Conservation (phyloP, 2,329 filamentous ascomycete species). For the Rhexocercosporidium sp. region DNA sequence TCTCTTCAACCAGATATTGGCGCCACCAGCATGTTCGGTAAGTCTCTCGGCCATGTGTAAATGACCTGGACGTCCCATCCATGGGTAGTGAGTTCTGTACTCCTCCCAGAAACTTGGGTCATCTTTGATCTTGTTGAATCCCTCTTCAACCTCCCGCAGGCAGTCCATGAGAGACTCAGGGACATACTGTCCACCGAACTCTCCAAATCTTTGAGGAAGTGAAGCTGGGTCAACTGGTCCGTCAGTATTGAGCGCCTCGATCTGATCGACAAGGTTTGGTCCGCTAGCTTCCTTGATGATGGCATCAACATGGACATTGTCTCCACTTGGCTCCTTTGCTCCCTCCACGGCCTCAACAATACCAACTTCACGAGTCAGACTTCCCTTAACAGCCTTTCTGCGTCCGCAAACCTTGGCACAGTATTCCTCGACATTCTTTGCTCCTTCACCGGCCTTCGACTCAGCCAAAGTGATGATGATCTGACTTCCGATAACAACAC, state of each 20-base stretch:
- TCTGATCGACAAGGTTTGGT: conserved; percentile 56
- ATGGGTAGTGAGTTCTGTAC: conserved; percentile 93
- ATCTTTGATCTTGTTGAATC: conserved; percentile 85
- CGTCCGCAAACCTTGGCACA: conserved; percentile 74
- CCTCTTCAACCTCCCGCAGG: conserved; percentile 84
- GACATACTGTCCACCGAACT: conserved; percentile 97
- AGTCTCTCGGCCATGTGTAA: conserved; percentile 87
- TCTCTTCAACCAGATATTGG: conserved; percentile 96
- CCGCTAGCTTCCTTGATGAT: conserved; percentile 56
- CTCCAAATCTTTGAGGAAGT: conserved; percentile 86
- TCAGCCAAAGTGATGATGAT: conserved; percentile 83
- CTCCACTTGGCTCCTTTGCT: conserved; percentile 62
- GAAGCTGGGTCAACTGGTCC: conserved; percentile 52
- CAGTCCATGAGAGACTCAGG: conserved; percentile 99
- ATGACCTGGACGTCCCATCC: conserved; percentile 94
- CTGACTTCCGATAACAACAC: conserved; percentile 95
- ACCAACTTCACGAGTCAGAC: conserved; percentile 66
- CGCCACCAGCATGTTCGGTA: conserved; percentile 87
- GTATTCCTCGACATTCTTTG: conserved; percentile 83
- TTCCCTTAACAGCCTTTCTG: conserved; percentile 44
- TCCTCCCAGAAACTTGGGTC: conserved; percentile 97
- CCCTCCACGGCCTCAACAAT: conserved; percentile 71
- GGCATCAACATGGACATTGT: conserved; percentile 68
- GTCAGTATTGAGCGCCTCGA: conserved; percentile 69
- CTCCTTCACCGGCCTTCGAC: conserved; percentile 67